Base-by-base conservation (phyloP, 805 yeast genomes). In the Ogataea nonfermentans region DNA sequence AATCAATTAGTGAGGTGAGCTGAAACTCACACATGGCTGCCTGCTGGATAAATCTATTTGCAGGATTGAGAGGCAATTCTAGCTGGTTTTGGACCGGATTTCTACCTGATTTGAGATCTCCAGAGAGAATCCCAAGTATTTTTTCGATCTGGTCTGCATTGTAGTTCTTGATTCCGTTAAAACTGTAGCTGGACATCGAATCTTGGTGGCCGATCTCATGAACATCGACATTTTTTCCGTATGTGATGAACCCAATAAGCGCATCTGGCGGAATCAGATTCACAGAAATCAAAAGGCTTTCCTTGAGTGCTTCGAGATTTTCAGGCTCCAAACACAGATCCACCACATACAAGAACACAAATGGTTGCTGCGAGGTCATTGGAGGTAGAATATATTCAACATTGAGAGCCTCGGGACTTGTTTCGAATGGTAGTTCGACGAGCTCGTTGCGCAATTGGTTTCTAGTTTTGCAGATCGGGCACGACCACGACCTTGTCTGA, bases 91-190 rank as follows among this genome's bases (percentile, higher is more conserved):
- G 14, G 31, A 24, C 32, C 8, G 32, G 45, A 41, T 15, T 41
- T 9, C 31, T 22, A 12, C 25, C 27, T 6, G 34, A 41, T 41
- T 61, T 53, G 25, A 61, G 46, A 32, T 63, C 66, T 4, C 56
- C 52, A 1, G 73, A 53, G 19, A 68, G 41, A 24, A 78, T 56
- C 0, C 81, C 80, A 35, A 79, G 59, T 6, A 63, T 57, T 32
- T 63, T 56, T 38, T 70, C 71, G 8, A 81, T 53, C 32, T 76
- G 71, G 24, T 70, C 78, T 12, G 63, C 53, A 0, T 72, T 59
- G 48, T 80, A 78, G 9, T 62, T 63, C 49, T 76, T 79, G 3
- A 59, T 49, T 15, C 88, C 88, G 53, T 79, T 79, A 61, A 80
- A 81, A 8, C 70, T 59, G 45, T 62, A 68, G 16, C 63, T 56